phyloP scores from a whole-genome alignment of 305 asterid genomes.

The Petunia hybrid region DNA sequence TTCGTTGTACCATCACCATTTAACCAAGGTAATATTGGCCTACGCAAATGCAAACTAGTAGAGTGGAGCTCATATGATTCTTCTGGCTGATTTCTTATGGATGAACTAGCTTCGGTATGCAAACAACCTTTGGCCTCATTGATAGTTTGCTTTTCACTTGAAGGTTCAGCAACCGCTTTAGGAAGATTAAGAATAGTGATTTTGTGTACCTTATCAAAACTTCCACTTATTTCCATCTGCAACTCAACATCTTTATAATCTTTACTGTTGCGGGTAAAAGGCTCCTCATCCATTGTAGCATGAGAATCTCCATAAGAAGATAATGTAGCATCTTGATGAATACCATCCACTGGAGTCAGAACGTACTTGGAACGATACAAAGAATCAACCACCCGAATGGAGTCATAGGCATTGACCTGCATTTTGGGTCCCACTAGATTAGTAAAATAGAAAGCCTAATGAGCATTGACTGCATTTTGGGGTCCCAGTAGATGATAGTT shows the following conservation, averaged over 20 bases:
- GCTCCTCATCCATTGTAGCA: too few species aligned
- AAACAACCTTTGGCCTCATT: conserved; percentile 41
- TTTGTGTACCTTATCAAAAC: conserved; percentile 62
- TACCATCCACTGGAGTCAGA: conserved; percentile 57
- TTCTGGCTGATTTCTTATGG: conserved; percentile 39
- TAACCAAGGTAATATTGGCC: conserved; percentile 85
- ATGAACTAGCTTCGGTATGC: conserved; percentile 47
- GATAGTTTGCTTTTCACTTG: conserved; percentile 44
- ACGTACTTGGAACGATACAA: conserved; percentile 84
- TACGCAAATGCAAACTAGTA: conserved; percentile 48
- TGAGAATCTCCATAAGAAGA: conserved; percentile 39
- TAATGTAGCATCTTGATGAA: conserved; percentile 41
- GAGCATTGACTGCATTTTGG: too few species aligned
- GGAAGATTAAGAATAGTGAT: conserved; percentile 83
- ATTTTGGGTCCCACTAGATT: conserved; percentile 28
- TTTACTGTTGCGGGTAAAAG: conserved; percentile 38
- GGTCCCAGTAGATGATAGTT: too few species aligned
- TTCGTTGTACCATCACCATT: conserved; percentile 90
- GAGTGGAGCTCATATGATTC: conserved; percentile 44
- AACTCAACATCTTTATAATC: conserved; percentile 37
- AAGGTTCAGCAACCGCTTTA: conserved; percentile 54
- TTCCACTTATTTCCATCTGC: conserved; percentile 44
- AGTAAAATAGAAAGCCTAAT: too few species aligned
- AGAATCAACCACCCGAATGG: conserved; percentile 75
- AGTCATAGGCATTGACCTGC: conserved; percentile 85